Evolutionary conservation across 306 rosid genomes (phyloP).

Genomic region (Fragaria ananassa): DNA sequence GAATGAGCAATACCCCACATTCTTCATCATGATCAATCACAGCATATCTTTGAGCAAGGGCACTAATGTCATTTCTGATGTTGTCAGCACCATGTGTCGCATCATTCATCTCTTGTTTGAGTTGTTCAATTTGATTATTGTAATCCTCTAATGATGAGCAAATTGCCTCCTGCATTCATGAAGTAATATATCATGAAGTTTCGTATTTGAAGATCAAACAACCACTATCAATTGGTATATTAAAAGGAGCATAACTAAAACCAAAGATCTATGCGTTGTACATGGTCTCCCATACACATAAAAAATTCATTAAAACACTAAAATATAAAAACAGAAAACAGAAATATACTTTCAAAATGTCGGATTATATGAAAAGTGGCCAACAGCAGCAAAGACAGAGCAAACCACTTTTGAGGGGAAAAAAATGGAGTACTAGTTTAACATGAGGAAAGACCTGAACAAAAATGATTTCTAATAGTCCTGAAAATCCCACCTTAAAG

Average conservation of each 20-base stretch:
- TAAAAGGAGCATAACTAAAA: background rate
- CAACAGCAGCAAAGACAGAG: background rate
- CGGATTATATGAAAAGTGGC: background rate
- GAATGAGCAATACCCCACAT: constrained; percentile 74
- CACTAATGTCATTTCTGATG: constrained; percentile 93
- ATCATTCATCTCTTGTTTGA: constrained; percentile 97
- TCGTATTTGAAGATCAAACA: constrained; percentile 1
- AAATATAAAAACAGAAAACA: constrained; percentile 1
- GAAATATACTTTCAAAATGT: background rate
- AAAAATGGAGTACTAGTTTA: background rate
- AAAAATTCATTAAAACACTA: background rate
- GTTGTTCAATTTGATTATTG: constrained; percentile 93
- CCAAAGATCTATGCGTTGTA: background rate
- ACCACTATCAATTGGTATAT: background rate
- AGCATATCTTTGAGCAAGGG: constrained; percentile 98
- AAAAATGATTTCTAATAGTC: constrained; percentile 2
- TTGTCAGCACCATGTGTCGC: constrained; percentile 97
- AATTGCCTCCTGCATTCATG: constrained; percentile 73
- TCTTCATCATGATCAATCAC: constrained; percentile 93
- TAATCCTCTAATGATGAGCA: constrained; percentile 94
- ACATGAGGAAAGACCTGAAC: constrained; percentile 1
- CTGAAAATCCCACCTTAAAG: constrained; percentile 65
- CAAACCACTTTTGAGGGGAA: background rate
- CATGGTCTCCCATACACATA: background rate
- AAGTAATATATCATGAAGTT: background rate